Base-by-base conservation (phyloP, 2,329 filamentous ascomycete genomes). In the Sphaerulina musiva region DNA sequence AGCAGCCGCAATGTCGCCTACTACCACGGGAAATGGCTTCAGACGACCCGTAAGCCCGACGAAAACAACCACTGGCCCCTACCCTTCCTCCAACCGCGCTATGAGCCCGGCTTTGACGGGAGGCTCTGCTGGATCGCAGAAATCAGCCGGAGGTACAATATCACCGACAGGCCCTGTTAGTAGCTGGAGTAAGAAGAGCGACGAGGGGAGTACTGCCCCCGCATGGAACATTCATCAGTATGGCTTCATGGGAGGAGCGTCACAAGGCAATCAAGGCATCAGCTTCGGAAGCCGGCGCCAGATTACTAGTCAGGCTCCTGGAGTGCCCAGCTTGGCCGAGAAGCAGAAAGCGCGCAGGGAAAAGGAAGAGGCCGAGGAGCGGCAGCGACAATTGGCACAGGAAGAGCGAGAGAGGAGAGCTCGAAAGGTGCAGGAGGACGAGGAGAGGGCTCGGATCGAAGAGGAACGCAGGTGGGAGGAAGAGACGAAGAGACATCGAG, bases 191-290 rank as follows among this genome's bases (percentile, higher is more conserved):
- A 95, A 83, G 69, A 88, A 81, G 70, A 80, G 81, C 52, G 89
- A 96, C 62, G 87, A 96, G 70, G 82, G 81, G 12, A 80, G 79
- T 43, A 96, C 91, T 1, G 79, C 85, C 26, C 93, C 93, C 0
- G 93, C 93, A 1, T 98, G 93, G 93, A 98, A 97, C 69, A 97
- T 97, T 63, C 87, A 91, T 54, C 93, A 98, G 69, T 98, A 98
- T 68, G 91, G 93, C 6, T 98, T 96, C 72, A 93, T 97, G 86
- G 93, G 93, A 54, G 93, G 93, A 46, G 93, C 93, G 26, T 96
- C 89, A 66, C 93, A 98, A 70, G 92, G 89, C 2, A 97, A 95
- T 64, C 83, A 96, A 58, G 93, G 93, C 14, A 89, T 98, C 63
- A 83, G 88, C 9, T 97, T 97, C 71, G 93, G 93, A 53, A 89